Conservation (phyloP, 2,329 filamentous ascomycete genomes). For the Simplicillium aogashimaense region DNA sequence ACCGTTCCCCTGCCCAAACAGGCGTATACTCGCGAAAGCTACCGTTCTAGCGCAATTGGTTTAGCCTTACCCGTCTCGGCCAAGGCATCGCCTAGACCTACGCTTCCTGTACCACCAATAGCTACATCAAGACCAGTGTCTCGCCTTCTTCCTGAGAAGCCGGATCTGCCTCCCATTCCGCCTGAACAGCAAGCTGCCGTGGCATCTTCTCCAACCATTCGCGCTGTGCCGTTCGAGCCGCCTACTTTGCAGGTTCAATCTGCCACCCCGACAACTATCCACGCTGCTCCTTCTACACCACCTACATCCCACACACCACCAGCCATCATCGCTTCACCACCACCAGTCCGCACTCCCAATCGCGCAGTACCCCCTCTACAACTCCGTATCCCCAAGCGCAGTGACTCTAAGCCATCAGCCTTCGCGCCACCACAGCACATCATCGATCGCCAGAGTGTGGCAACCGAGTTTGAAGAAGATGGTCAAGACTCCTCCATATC, state of each 20-base stretch:
- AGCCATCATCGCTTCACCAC: not conserved
- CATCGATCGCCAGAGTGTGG: conserved; percentile 27
- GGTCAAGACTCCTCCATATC: conserved; percentile 15
- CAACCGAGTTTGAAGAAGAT: conserved; percentile 45
- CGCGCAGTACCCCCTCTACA: not conserved
- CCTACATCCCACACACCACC: conserved; percentile 4
- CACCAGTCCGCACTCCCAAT: not conserved
- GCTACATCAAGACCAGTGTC: conserved; percentile 24
- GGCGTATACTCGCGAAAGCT: conserved; percentile 18
- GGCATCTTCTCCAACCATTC: conserved; percentile 3
- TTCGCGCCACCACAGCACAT: not conserved
- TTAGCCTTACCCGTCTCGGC: conserved; percentile 32
- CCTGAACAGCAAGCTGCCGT: not conserved
- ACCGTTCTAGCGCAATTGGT: conserved; percentile 29
- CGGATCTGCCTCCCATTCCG: conserved; percentile 24
- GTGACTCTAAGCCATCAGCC: not conserved
- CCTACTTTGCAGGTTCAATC: conserved; percentile 2
- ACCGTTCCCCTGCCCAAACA: conserved; percentile 11
- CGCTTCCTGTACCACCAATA: not conserved
- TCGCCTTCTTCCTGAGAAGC: conserved; percentile 34
- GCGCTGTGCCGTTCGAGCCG: not conserved
- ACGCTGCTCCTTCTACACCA: conserved; percentile 18
- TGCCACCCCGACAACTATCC: conserved; percentile 2
- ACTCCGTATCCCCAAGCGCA: conserved; percentile 4
- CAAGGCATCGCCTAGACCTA: not conserved